phyloP scores from a whole-genome alignment of 2,329 filamentous ascomycete species.

The Calonectria leucothoes region DNA sequence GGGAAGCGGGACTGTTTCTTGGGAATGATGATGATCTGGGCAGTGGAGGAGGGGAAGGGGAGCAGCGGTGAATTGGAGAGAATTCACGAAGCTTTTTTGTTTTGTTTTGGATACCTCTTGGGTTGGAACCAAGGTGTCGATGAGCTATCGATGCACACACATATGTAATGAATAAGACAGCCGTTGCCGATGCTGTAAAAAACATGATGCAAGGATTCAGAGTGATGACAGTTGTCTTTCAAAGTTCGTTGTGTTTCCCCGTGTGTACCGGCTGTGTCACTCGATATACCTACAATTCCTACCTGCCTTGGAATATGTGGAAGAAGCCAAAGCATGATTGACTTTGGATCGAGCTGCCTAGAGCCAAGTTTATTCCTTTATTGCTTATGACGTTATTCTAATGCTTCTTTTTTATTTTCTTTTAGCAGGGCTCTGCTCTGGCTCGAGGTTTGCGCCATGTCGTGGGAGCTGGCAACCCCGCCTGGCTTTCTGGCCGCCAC shows the following conservation, averaged over 20 bases:
- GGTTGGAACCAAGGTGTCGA: slow-evolving; percentile 12
- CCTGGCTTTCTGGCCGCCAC: not conserved
- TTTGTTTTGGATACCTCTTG: slow-evolving; percentile 11
- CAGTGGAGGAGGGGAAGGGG: not conserved
- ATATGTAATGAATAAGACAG: slow-evolving; percentile 25
- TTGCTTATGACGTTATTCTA: not conserved
- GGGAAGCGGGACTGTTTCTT: slow-evolving; percentile 21
- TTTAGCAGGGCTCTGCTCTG: not conserved
- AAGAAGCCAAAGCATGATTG: not conserved
- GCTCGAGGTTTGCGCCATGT: not conserved
- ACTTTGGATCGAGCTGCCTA: not conserved
- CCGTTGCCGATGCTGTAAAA: not conserved
- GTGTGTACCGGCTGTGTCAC: not conserved
- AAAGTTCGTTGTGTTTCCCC: too few species aligned
- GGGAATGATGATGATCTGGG: slow-evolving; percentile 23
- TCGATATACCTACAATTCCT: not conserved
- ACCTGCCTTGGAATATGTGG: not conserved
- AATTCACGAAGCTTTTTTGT: not conserved
- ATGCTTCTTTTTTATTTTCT: not conserved
- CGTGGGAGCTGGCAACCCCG: too few species aligned
- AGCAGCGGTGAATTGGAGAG: slow-evolving; percentile 5
- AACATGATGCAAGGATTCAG: not conserved
- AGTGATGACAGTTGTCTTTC: not conserved
- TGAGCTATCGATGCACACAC: slow-evolving; percentile 7
- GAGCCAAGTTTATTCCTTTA: not conserved